Base-by-base conservation (phyloP, 768 basidiomycete species). In the Leccinum disarticulatum region DNA sequence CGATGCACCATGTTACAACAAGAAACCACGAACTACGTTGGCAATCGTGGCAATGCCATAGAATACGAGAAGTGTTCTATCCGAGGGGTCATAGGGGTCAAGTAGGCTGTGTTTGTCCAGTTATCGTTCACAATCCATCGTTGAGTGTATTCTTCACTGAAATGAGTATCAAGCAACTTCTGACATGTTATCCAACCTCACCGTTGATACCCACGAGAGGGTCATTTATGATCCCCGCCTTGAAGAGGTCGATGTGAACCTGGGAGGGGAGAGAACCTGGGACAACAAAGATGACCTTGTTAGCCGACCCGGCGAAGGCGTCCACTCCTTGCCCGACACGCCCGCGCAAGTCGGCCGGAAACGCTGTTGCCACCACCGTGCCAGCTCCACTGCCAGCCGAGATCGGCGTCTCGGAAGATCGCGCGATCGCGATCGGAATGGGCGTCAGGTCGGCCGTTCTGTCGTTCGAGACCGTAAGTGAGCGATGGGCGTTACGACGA, bases 371-470 rank as follows among this genome's bases (percentile, higher is more conserved):
- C 3, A 30, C 47, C 27, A 30, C 69, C 22, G 79, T 70, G 4
- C 38, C 38, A 41, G 17, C 38, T 9, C 38, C 38, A 3, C 15
- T 38, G 7, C 38, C 17, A n/a, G 8, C 38, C 17, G 38, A 41
- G 49, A 68, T 63, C 1, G 84, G 77, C 5, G 78, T 75, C 17
- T 81, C 76, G 1, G 79, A 73, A 1, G 79, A 74, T 22, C 80
- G 7, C 3, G 70, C 48, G 80, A 81, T 55, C 77, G 80, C 77
- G 49, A 92, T 80, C 6, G 89, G 87, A 48, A 96, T 92, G 1
- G 93, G 93, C 1, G 88, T 86, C 46, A 96, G 74, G 64, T 92
- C 88, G 1, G 87, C 87, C 27, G 90, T 85, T 67, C 92, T 92
- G 67, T 41, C 54, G 28, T 25, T 27, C 15, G 9, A 41, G 38